Percentiles rank a stretch among this genome's conserved stretches.
These are phyloP conservation scores for Brassica rapa DNA, from an alignment of 345 rosid genomes.

Conservation along the genomic window DNA sequence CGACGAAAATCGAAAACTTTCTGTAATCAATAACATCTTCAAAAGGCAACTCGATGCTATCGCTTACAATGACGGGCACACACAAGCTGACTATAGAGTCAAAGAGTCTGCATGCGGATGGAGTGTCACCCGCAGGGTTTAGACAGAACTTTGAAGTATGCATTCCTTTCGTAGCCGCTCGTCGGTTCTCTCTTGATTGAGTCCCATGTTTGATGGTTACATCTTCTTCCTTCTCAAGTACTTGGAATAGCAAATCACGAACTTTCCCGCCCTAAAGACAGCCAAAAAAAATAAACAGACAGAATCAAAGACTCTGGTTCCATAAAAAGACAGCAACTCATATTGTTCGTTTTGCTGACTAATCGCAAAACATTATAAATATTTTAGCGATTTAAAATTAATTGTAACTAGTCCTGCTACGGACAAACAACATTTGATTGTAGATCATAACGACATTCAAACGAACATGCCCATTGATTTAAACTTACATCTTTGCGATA, in stretches of 20 bases:
- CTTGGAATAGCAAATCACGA: conserved; percentile 84
- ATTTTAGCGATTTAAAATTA: too few species aligned
- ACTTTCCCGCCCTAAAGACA: conserved; percentile 82
- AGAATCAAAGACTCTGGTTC: too few species aligned
- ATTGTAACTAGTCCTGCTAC: too few species aligned
- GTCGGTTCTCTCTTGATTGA: conserved; percentile 93
- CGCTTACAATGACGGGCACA: conserved; percentile 88
- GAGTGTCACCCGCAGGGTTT: conserved; percentile 99
- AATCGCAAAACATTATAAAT: too few species aligned
- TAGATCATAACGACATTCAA: too few species aligned
- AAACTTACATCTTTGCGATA: conserved; percentile 80
- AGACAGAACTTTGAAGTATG: conserved; percentile 95
- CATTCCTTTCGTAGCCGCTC: conserved; percentile 89
- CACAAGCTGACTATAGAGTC: conserved; percentile 98
- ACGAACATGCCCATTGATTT: not conserved
- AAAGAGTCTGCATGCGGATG: conserved; percentile 96
- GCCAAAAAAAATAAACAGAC: too few species aligned
- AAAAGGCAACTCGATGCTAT: conserved; percentile 89
- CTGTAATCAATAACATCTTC: conserved; percentile 90
- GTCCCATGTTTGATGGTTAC: conserved; percentile 86
- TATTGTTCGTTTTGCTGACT: too few species aligned
- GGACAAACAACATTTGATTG: too few species aligned
- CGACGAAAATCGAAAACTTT: conserved; percentile 80
- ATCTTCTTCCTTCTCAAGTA: conserved; percentile 81
- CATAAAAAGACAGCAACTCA: too few species aligned